Conservation (phyloP, 1,139 yeast genomes). For the Yamadazyma triangularis region DNA sequence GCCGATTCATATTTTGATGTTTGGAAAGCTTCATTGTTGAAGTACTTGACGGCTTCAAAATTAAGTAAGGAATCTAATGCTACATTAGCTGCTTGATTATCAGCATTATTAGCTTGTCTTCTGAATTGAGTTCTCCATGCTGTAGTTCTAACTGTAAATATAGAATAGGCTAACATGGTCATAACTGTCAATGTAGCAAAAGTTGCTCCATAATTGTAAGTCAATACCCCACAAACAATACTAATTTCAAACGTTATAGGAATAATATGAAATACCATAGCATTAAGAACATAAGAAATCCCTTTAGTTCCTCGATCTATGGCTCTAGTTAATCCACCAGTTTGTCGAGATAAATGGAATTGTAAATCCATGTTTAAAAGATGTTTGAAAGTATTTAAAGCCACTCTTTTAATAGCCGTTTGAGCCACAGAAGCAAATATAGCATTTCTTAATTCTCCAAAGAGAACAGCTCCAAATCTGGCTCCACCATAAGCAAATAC, state of each 20-base stretch:
- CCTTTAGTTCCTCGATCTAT: slow-evolving; percentile 98
- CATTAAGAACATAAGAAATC: slow-evolving; percentile 84
- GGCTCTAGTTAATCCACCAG: slow-evolving; percentile 95
- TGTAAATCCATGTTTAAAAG: slow-evolving; percentile 79
- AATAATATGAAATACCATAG: slow-evolving; percentile 94
- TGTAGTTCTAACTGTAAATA: slow-evolving; percentile 87
- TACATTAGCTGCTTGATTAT: slow-evolving; percentile 88
- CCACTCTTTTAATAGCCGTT: slow-evolving; percentile 87
- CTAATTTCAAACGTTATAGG: slow-evolving; percentile 91
- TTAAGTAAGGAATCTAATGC: slow-evolving; percentile 93
- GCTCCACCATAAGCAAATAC: slow-evolving; percentile 91
- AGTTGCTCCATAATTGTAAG: slow-evolving; percentile 84
- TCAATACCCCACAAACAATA: slow-evolving; percentile 88
- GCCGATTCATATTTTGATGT: slow-evolving; percentile 79
- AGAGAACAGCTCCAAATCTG: slow-evolving; percentile 87
- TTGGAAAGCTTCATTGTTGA: slow-evolving; percentile 82
- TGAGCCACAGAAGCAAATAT: slow-evolving; percentile 95
- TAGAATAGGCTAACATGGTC: slow-evolving; percentile 84
- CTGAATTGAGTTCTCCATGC: slow-evolving; percentile 96
- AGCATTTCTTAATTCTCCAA: slow-evolving; percentile 93
- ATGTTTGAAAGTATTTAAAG: slow-evolving; percentile 81
- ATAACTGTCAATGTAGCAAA: slow-evolving; percentile 86
- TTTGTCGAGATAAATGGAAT: slow-evolving; percentile 86
- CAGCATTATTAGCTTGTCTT: slow-evolving; percentile 89
- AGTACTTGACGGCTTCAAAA: slow-evolving; percentile 91